phyloP scores from a whole-genome alignment of 257 asterid genomes.

The Henckelia pumila region DNA sequence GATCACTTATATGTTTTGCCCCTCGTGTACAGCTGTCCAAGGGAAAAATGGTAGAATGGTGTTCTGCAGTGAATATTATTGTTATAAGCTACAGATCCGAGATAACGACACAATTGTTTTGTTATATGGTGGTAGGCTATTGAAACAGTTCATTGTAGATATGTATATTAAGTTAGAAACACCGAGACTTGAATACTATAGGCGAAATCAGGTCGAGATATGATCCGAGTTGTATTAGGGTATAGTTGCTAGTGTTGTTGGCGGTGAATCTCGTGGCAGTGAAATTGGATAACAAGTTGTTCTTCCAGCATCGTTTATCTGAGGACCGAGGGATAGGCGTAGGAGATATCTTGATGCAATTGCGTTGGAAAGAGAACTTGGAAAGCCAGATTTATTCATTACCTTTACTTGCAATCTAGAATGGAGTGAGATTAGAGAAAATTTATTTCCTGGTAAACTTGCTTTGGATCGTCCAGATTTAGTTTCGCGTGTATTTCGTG shows the following conservation, averaged over 20 bases:
- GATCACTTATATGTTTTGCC: too few species aligned
- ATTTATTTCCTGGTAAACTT: too few species aligned
- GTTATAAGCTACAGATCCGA: background rate
- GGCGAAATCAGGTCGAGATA: background rate
- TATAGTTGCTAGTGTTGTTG: background rate
- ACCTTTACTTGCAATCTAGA: too few species aligned
- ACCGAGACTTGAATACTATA: too few species aligned
- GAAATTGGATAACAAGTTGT: background rate
- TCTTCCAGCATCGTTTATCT: background rate
- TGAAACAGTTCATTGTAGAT: conserved; percentile 7
- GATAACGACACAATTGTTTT: background rate
- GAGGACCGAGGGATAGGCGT: background rate
- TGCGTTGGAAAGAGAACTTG: background rate
- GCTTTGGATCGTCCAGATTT: too few species aligned
- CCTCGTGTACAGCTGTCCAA: too few species aligned
- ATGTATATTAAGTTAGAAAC: conserved; percentile 16
- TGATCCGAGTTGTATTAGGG: background rate
- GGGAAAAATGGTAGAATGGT: background rate
- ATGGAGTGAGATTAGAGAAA: too few species aligned
- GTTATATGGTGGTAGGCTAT: too few species aligned
- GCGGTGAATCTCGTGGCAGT: background rate
- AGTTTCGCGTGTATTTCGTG: too few species aligned
- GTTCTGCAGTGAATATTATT: background rate
- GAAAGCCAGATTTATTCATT: background rate
- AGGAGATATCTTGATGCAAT: background rate